These are phyloP conservation scores for Sambucus nigra DNA, from an alignment of 129 eudicot species.

Conservation along the genomic window DNA sequence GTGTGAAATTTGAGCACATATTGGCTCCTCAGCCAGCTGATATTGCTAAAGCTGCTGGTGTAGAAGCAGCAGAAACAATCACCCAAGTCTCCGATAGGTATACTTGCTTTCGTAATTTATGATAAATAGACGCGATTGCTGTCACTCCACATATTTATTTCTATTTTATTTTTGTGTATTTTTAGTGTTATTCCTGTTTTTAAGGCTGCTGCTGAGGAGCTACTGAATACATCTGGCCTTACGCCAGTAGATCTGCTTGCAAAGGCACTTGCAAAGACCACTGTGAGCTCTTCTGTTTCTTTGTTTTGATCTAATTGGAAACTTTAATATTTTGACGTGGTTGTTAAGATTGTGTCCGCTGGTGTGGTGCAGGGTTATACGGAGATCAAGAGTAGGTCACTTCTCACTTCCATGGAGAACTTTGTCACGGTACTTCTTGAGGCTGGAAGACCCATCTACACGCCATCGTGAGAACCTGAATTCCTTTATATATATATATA, in stretches of 20 bases:
- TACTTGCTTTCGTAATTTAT: not conserved
- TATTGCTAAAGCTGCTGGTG: conserved; percentile 89
- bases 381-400: conserved; percentile 73
- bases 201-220: conserved; percentile 79
- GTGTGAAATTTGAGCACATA: conserved; percentile 80
- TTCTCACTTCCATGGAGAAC: conserved; percentile 78
- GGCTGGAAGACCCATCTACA: conserved; percentile 61
- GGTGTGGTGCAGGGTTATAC: conserved; percentile 60
- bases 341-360: not conserved
- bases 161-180: not conserved
- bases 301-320: not conserved
- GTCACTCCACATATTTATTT: not conserved
- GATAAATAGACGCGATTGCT: not conserved
- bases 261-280: conserved; percentile 84
- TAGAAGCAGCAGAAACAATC: conserved; percentile 72
- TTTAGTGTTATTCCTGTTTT: conserved; percentile 79
- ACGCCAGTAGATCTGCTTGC: conserved; percentile 76
- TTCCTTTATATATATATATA: not conserved
- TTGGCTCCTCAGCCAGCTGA: conserved; percentile 96
- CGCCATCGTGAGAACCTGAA: conserved; percentile 56
- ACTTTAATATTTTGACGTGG: not conserved
- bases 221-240: conserved; percentile 48
- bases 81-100: conserved; percentile 64
- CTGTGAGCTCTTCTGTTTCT: conserved; percentile 36
- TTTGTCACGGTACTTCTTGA: conserved; percentile 64